Evolutionary conservation across 306 rosid genomes (phyloP).

Genomic region (Fagus crenata): DNA sequence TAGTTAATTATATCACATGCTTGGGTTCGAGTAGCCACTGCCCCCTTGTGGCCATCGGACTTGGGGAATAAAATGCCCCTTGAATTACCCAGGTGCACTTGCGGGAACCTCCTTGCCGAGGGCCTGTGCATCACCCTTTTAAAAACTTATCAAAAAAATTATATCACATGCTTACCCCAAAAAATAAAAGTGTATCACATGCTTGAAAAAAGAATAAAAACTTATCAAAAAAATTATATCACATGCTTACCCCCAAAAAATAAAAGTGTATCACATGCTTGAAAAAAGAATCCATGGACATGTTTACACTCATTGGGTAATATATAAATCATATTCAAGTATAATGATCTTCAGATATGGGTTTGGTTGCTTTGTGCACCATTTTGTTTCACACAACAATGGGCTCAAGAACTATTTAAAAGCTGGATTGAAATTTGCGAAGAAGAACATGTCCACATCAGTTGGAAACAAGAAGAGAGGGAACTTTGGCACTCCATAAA

Average conservation of each 20-base stretch:
- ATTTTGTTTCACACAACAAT: not conserved
- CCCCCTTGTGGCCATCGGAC: no score
- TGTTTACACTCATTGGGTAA: not conserved
- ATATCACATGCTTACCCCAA: no score
- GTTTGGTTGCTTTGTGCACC: conserved; percentile 1
- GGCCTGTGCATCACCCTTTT: not conserved
- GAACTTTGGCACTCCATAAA: not conserved
- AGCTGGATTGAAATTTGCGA: not conserved
- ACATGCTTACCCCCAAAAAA: not conserved
- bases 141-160: no score
- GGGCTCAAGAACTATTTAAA: not conserved
- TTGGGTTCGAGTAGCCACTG: no score
- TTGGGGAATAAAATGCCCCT: no score
- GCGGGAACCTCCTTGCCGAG: no score
- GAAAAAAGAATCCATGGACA: not conserved
- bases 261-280: not conserved
- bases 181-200: not conserved
- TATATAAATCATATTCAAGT: not conserved
- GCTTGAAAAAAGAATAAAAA: not conserved
- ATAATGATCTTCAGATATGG: not conserved
- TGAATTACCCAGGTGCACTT: no score
- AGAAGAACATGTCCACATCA: not conserved
- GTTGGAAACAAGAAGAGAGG: not conserved
- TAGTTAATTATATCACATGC: not conserved
- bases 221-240: no score